phyloP scores from a whole-genome alignment of 345 rosid species.

The Pistacia atlantica region DNA sequence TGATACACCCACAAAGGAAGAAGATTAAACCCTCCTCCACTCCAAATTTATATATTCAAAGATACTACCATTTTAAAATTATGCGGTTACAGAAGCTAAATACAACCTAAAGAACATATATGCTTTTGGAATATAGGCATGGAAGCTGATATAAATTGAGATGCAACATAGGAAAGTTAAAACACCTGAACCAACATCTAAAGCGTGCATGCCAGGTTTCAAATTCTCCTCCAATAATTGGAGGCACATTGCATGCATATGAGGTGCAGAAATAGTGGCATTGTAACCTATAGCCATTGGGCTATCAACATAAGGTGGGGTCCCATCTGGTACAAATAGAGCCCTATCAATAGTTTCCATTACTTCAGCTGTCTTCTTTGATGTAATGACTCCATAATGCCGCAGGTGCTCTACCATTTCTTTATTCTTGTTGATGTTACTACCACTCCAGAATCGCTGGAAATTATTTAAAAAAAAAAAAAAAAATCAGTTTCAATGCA shows the following conservation, averaged over 20 bases:
- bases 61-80: background rate
- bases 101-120: background rate
- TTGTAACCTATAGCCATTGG: constrained; percentile 92
- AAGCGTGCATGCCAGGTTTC: constrained; percentile 87
- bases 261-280: constrained; percentile 98
- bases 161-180: background rate
- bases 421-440: constrained; percentile 42
- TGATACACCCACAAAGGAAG: background rate
- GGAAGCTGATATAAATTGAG: background rate
- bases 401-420: constrained; percentile 75
- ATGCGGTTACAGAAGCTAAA: background rate
- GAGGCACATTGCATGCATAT: constrained; percentile 98
- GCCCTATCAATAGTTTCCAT: constrained; percentile 89
- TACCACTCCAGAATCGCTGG: constrained; percentile 58
- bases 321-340: constrained; percentile 72
- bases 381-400: constrained; percentile 60
- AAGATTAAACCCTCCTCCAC: background rate
- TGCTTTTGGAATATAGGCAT: background rate
- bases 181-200: constrained; percentile 97
- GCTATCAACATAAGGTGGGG: constrained; percentile 75
- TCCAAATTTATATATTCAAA: background rate
- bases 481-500: background rate
- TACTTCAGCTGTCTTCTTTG: constrained; percentile 71
- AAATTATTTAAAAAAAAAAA: constrained; percentile 21
- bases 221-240: constrained; percentile 77